These are phyloP conservation scores for Penicillium freii DNA, from an alignment of 2,329 filamentous ascomycete genomes.

Conservation along the genomic window DNA sequence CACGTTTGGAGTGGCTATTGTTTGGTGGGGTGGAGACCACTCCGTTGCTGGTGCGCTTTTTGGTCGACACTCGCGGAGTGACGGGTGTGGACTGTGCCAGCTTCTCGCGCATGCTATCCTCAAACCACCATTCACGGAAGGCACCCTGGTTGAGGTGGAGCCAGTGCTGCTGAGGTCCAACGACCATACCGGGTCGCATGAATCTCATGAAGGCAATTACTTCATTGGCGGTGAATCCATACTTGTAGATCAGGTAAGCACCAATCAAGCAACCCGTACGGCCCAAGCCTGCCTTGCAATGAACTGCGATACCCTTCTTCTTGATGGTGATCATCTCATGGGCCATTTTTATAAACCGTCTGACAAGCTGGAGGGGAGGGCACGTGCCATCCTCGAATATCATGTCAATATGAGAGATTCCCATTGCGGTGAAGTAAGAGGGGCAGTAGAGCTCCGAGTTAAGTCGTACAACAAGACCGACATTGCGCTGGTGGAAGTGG, in stretches of 20 bases:
- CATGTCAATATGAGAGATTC: conserved; percentile 97
- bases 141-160: conserved; percentile 93
- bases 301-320: conserved; percentile 91
- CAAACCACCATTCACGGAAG: conserved; percentile 97
- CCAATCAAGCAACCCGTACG: conserved; percentile 95
- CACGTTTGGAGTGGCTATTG: conserved; percentile 69
- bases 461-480: conserved; percentile 89
- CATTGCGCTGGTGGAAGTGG: conserved; percentile 83
- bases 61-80: conserved; percentile 55
- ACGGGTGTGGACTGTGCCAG: conserved; percentile 65
- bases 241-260: conserved; percentile 94
- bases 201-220: conserved; percentile 98
- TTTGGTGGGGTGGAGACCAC: conserved; percentile 83
- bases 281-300: conserved; percentile 96
- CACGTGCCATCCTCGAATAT: conserved; percentile 99
- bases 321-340: conserved; percentile 90
- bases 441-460: conserved; percentile 96
- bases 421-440: conserved; percentile 93
- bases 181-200: conserved; percentile 98
- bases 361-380: conserved; percentile 81
- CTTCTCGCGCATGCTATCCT: conserved; percentile 76
- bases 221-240: conserved; percentile 96
- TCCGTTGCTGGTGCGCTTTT: conserved; percentile 63
- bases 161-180: conserved; percentile 98
- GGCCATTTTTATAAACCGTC: conserved; percentile 90